These are phyloP conservation scores for Lentinula aciculospora DNA, from an alignment of 768 basidiomycete species.

Conservation along the genomic window DNA sequence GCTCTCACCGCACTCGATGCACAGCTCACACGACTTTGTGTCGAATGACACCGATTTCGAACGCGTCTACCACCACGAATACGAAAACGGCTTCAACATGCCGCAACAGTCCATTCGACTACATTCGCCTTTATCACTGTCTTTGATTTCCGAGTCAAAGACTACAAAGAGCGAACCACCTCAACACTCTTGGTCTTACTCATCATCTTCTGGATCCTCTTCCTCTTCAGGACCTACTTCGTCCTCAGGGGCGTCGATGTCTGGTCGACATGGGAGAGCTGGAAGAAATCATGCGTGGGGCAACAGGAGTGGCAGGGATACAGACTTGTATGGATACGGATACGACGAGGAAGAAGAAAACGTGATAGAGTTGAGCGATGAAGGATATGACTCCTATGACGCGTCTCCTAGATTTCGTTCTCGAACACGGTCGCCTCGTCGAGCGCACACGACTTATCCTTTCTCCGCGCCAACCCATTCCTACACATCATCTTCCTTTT, in stretches of 20 bases:
- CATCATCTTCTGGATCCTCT: neutral
- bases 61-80: neutral
- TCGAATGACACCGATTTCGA: neutral
- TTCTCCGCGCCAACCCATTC: neutral
- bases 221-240: neutral
- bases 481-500: neutral
- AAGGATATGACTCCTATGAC: slow-evolving; percentile 3
- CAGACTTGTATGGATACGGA: neutral
- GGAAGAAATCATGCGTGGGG: neutral
- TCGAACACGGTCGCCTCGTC: neutral
- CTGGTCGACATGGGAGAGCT: neutral
- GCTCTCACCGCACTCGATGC: neutral
- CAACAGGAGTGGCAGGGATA: neutral
- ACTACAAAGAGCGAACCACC: slow-evolving; percentile 1
- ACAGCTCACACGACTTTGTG: neutral
- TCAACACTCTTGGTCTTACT: neutral
- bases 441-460: neutral
- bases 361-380: neutral
- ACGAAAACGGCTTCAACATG: neutral
- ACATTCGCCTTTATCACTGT: slow-evolving; percentile 2
- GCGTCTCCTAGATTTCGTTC: neutral
- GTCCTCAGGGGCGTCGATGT: neutral
- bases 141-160: neutral
- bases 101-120: neutral
- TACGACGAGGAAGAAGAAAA: slow-evolving; percentile 1